A percentile compares a stretch with the other conserved stretches of the same genome.
phyloP scores from a whole-genome alignment of 2,329 filamentous ascomycete species.

The Biscogniauxia mediterranea region DNA sequence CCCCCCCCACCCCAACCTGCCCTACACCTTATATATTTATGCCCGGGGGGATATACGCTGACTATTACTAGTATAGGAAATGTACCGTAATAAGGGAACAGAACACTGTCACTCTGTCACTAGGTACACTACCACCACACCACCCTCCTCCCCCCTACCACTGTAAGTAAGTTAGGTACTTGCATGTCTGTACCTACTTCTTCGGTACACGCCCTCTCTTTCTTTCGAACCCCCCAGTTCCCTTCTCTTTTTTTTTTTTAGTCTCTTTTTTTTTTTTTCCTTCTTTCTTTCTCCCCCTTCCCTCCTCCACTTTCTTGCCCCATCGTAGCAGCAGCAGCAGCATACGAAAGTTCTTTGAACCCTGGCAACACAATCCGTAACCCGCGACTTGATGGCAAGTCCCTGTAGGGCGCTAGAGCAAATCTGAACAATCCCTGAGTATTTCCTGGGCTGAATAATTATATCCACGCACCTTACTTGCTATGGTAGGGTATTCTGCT shows the following conservation, averaged over 20 bases:
- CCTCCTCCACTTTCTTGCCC: background rate
- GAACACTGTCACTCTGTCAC: background rate
- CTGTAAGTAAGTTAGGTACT: no score
- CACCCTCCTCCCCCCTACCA: background rate
- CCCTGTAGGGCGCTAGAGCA: background rate
- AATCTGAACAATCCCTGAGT: background rate
- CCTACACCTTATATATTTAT: background rate
- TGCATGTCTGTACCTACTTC: no score
- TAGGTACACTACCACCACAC: background rate
- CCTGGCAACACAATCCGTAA: background rate
- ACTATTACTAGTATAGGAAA: constrained; percentile 12
- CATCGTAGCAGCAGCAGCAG: background rate
- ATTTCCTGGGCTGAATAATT: background rate
- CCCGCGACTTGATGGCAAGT: background rate
- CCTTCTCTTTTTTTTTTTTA: background rate
- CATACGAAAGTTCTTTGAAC: background rate
- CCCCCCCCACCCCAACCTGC: background rate
- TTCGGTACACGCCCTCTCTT: background rate
- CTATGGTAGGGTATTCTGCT: no score
- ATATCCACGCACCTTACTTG: background rate
- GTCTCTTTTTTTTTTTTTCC: background rate
- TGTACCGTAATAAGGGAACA: constrained; percentile 17
- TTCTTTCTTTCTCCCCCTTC: background rate
- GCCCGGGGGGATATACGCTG: background rate
- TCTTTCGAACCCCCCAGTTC: no score